A percentile compares a stretch with the other conserved stretches of the same genome.
Conservation (phyloP, 2,329 filamentous ascomycete species). For the Aureobasidium sp. region DNA sequence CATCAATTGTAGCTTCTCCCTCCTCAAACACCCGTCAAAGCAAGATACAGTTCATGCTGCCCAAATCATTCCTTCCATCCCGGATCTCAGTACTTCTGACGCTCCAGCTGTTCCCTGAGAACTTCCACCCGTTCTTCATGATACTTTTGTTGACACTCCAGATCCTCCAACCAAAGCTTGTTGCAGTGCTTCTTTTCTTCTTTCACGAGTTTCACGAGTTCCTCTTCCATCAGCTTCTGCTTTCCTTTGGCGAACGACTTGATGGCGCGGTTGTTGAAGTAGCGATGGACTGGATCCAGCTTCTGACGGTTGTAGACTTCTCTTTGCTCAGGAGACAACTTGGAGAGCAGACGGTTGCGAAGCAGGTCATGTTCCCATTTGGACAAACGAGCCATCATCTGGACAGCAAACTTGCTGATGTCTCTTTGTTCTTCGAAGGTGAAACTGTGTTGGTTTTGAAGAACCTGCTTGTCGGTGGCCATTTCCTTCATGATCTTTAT, state of each 20-base stretch:
- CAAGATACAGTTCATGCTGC: neutral
- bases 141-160: neutral
- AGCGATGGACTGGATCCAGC: neutral
- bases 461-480: slow-evolving; percentile 2
- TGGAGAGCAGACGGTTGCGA: neutral
- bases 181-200: neutral
- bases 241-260: neutral
- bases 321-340: neutral
- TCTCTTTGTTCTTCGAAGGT: neutral
- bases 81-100: neutral
- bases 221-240: neutral
- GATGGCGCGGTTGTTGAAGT: neutral
- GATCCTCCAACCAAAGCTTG: neutral
- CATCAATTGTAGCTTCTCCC: neutral
- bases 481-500: slow-evolving; percentile 1
- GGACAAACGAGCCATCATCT: neutral
- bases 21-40: neutral
- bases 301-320: neutral
- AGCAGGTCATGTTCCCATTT: neutral
- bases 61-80: neutral
- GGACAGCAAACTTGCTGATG: neutral
- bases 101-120: neutral
- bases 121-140: neutral
- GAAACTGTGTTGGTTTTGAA: neutral
- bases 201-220: neutral